phyloP scores from a whole-genome alignment of 1,284 basidiomycete species.

The Marasmius oreades region DNA sequence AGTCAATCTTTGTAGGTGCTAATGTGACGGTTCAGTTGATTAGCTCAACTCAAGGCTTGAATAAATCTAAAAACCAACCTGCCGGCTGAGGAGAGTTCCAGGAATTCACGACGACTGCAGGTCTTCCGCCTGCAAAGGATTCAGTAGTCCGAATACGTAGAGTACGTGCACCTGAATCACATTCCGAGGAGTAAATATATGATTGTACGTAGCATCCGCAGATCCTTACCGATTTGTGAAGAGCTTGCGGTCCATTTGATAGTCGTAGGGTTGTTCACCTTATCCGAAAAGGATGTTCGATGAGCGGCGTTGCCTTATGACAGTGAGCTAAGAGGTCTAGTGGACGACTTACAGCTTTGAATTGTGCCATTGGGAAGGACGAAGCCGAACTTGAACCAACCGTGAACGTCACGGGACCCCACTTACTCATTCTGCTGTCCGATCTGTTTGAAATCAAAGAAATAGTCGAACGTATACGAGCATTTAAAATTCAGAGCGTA shows the following conservation, averaged over 20 bases:
- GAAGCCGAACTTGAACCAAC: slow-evolving; percentile 33
- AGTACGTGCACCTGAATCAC: slow-evolving; percentile 1
- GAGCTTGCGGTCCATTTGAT: slow-evolving; percentile 40
- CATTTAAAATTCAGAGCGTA: no score
- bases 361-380: slow-evolving; percentile 45
- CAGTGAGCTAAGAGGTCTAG: neutral
- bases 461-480: no score
- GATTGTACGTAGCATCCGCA: neutral
- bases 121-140: neutral
- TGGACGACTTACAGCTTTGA: slow-evolving; percentile 28
- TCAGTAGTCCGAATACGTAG: neutral
- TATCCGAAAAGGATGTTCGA: no score
- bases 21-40: neutral
- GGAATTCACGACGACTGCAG: neutral
- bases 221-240: slow-evolving; percentile 33
- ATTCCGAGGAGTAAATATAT: neutral
- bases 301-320: no score
- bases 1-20: neutral
- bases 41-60: neutral
- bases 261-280: slow-evolving; percentile 42
- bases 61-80: neutral
- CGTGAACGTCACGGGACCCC: slow-evolving; percentile 42
- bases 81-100: neutral
- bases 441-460: slow-evolving; percentile 26
- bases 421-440: slow-evolving; percentile 41